A percentile compares a stretch with the other conserved stretches of the same genome.
These are phyloP conservation scores for Dictyostelium firmibasis DNA, from an alignment of 78 protist species.

Conservation along the genomic window DNA sequence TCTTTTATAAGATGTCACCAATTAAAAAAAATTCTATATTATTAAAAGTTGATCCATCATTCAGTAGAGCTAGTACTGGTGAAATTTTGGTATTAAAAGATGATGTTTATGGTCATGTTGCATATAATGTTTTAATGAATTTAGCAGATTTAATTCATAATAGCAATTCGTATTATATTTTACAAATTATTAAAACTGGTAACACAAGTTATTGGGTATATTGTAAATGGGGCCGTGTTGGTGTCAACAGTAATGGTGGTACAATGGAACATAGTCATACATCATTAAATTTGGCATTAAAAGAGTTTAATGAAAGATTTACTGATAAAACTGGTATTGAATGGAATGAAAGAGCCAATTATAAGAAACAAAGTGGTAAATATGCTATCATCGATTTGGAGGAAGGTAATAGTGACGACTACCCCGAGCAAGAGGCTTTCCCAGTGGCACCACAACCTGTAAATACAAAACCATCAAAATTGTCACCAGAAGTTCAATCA, in stretches of 20 bases:
- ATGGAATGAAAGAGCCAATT: slow-evolving; percentile 32
- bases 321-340: slow-evolving; percentile 63
- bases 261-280: background rate
- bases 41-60: slow-evolving; percentile 13
- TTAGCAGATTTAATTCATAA: slow-evolving; percentile 45
- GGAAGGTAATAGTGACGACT: background rate
- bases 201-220: background rate
- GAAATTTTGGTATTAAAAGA: slow-evolving; percentile 8
- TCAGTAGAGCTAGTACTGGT: background rate
- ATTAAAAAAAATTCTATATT: background rate
- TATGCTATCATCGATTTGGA: slow-evolving; percentile 63
- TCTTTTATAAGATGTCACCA: background rate
- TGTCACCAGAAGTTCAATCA: slow-evolving; percentile 15
- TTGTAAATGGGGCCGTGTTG: slow-evolving; percentile 71
- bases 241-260: slow-evolving; percentile 37
- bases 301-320: slow-evolving; percentile 17
- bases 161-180: slow-evolving; percentile 54
- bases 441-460: no score
- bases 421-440: background rate
- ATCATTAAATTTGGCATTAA: slow-evolving; percentile 23
- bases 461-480: background rate
- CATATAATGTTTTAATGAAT: slow-evolving; percentile 49
- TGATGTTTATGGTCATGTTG: slow-evolving; percentile 6
- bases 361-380: slow-evolving; percentile 59
- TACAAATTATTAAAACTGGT: slow-evolving; percentile 46